A percentile compares a stretch with the other conserved stretches of the same genome.
phyloP scores from a whole-genome alignment of 306 rosid genomes.

The Vigna radiata region DNA sequence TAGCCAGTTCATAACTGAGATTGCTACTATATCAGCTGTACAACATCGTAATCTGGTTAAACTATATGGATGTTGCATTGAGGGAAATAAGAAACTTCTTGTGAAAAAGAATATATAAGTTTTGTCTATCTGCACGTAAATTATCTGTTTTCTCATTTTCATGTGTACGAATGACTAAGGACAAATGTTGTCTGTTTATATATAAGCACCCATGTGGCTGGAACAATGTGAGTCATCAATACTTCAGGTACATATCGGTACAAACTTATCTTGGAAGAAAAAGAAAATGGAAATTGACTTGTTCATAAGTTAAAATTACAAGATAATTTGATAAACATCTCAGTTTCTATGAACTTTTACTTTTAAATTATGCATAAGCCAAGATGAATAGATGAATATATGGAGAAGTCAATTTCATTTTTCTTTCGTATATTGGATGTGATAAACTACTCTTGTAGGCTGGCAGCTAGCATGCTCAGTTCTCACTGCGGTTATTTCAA shows the following conservation, averaged over 20 bases:
- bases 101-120: conserved; percentile 45
- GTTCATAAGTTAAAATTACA: no score
- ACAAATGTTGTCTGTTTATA: conserved; percentile 41
- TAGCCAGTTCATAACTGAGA: conserved; percentile 79
- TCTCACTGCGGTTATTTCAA: no score
- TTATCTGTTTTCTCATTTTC: conserved; percentile 1
- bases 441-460: no score
- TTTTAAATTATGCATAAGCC: no score
- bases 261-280: no score
- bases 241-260: not conserved
- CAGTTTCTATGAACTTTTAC: no score
- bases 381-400: no score
- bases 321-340: no score
- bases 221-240: conserved; percentile 68
- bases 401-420: no score
- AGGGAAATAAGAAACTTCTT: conserved; percentile 73
- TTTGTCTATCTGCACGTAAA: not conserved
- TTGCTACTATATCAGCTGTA: conserved; percentile 84
- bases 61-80: conserved; percentile 77
- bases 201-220: conserved; percentile 81
- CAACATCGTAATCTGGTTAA: conserved; percentile 87
- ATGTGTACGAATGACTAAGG: not conserved
- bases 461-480: no score
- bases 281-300: no score
- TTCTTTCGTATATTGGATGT: no score